These are phyloP conservation scores for Brassica nigra DNA, from an alignment of 345 rosid genomes.

Conservation along the genomic window DNA sequence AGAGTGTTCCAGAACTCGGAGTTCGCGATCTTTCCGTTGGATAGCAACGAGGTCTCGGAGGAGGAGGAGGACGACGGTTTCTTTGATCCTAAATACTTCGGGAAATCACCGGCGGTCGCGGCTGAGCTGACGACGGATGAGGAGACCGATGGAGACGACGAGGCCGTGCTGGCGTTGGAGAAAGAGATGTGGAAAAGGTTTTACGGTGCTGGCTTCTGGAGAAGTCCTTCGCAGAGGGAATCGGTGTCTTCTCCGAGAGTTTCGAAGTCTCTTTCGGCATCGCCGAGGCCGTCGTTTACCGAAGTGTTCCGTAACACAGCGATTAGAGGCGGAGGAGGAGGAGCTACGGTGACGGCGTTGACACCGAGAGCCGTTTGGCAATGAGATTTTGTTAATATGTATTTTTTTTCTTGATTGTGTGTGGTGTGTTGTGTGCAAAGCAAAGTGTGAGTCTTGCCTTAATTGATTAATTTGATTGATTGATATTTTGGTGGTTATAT, in stretches of 20 bases:
- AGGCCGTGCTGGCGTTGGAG: constrained; percentile 51
- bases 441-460: constrained; percentile 15
- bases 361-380: constrained; percentile 29
- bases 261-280: constrained; percentile 21
- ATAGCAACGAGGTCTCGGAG: constrained; percentile 33
- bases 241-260: constrained; percentile 31
- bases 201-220: constrained; percentile 66
- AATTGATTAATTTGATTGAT: background rate
- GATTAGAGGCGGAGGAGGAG: constrained; percentile 20
- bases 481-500: constrained; percentile 21
- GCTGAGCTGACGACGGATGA: constrained; percentile 40
- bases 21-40: constrained; percentile 38
- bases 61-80: constrained; percentile 33
- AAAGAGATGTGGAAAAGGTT: constrained; percentile 71
- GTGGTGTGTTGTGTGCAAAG: constrained; percentile 4
- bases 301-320: constrained; percentile 12
- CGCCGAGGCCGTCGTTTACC: constrained; percentile 33
- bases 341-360: constrained; percentile 16
- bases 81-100: constrained; percentile 13
- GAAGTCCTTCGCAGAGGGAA: constrained; percentile 63
- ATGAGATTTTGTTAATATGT: constrained; percentile 31
- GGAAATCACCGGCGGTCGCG: constrained; percentile 8
- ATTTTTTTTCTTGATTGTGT: constrained; percentile 8
- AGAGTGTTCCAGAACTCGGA: constrained; percentile 43
- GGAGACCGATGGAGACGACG: constrained; percentile 37